Evolutionary conservation across 495 filamentous ascomycete genomes (phyloP).

Genomic region (Penicillium turbatum): DNA sequence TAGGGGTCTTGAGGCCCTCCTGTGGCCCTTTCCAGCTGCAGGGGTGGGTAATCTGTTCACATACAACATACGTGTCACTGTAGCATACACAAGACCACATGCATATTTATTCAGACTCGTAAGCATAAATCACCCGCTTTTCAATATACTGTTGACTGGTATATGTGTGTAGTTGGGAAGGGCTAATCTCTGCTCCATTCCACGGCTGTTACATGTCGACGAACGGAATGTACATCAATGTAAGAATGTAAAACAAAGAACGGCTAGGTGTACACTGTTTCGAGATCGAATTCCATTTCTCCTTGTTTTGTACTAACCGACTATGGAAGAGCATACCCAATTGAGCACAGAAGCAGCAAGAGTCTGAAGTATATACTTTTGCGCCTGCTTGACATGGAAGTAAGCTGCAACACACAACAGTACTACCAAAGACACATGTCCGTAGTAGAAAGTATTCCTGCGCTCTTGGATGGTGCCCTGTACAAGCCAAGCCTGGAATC

Average conservation of each 20-base stretch:
- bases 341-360: conserved; percentile 32
- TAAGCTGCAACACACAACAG: conserved; percentile 34
- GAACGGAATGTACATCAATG: too few species aligned
- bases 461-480: conserved; percentile 26
- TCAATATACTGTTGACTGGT: too few species aligned
- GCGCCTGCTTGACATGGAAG: conserved; percentile 38
- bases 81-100: not conserved
- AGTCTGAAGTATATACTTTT: conserved; percentile 36
- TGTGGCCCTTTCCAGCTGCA: not conserved
- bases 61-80: conserved; percentile 1
- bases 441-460: conserved; percentile 34
- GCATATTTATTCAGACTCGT: not conserved
- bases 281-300: not conserved
- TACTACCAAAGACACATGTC: conserved; percentile 34
- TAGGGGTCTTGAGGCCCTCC: not conserved
- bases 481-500: not conserved
- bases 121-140: too few species aligned
- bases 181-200: too few species aligned
- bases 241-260: too few species aligned
- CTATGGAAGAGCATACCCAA: conserved; percentile 26
- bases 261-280: not conserved
- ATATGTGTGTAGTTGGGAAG: too few species aligned
- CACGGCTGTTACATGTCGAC: too few species aligned
- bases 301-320: conserved; percentile 11
- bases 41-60: not conserved